A percentile compares a stretch with the other conserved stretches of the same genome.
Evolutionary conservation across 768 basidiomycete genomes (phyloP).

Genomic region (Pulveroboletus sp.): DNA sequence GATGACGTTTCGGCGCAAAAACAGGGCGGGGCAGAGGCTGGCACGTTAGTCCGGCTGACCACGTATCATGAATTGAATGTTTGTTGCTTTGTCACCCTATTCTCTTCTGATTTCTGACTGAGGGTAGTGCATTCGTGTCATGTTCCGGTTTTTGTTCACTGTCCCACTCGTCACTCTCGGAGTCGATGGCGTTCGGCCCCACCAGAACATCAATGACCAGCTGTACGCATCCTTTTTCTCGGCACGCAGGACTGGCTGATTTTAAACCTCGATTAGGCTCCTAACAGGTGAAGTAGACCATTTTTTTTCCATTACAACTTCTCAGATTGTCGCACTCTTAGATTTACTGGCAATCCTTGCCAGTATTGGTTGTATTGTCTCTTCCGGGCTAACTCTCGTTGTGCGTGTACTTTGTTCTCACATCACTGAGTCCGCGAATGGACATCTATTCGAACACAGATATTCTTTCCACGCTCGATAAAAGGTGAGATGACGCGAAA

Average conservation of each 20-base stretch:
- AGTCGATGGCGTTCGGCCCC: constrained; percentile 60
- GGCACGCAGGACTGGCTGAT: neutral
- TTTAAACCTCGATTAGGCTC: constrained; percentile 19
- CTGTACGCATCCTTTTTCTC: constrained; percentile 30
- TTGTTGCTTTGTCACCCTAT: constrained; percentile 21
- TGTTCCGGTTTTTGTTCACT: constrained; percentile 71
- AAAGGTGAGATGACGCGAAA: constrained; percentile 56
- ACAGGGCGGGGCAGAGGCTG: constrained; percentile 55
- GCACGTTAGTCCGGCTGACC: constrained; percentile 64
- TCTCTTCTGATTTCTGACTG: neutral
- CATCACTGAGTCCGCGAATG: neutral
- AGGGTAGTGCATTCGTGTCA: constrained; percentile 57
- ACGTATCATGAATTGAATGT: constrained; percentile 85
- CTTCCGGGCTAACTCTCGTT: constrained; percentile 70
- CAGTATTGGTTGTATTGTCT: constrained; percentile 57
- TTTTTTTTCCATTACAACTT: no score
- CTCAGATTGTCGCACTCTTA: constrained; percentile 14
- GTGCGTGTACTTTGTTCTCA: constrained; percentile 31
- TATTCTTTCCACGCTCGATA: constrained; percentile 80
- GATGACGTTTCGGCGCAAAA: constrained; percentile 35
- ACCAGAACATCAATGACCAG: constrained; percentile 61
- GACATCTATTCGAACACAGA: constrained; percentile 37
- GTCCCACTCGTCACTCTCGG: constrained; percentile 62
- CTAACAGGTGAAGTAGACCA: constrained; percentile 16
- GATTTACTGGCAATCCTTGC: constrained; percentile 58